A percentile compares a stretch with the other conserved stretches of the same genome.
Evolutionary conservation across 257 asterid genomes (phyloP).

Genomic region (Avicennia marina): DNA sequence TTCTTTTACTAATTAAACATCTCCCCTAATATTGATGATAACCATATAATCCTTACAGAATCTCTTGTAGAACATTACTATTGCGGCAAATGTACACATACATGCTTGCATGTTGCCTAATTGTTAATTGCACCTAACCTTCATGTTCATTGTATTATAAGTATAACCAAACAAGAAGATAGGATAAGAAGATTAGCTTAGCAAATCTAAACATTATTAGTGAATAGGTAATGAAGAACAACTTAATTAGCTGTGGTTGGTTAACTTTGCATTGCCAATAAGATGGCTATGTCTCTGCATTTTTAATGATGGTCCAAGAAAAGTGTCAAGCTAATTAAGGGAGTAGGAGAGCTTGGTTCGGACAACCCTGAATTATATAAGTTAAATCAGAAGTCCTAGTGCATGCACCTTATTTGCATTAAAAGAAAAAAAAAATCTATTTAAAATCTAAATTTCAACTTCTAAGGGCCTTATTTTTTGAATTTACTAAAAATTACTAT

Average conservation of each 20-base stretch:
- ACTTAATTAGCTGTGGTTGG: conserved; percentile 14
- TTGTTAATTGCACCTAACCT: conserved; percentile 5
- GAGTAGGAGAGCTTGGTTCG: conserved; percentile 2
- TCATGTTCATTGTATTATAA: conserved; percentile 9
- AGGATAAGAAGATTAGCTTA: conserved; percentile 19
- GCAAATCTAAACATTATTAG: conserved; percentile 14
- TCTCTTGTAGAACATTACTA: too few relatives aligned
- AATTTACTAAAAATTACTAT: too few relatives aligned
- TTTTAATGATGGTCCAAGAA: conserved; percentile 11
- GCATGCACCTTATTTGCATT: too few relatives aligned
- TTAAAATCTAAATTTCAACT: too few relatives aligned
- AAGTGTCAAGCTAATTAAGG: background rate
- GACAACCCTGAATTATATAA: background rate
- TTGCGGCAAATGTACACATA: too few relatives aligned
- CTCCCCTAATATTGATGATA: too few relatives aligned
- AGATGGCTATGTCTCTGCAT: background rate
- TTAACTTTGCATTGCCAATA: conserved; percentile 12
- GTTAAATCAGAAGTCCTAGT: background rate
- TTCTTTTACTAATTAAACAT: too few relatives aligned
- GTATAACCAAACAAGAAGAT: conserved; percentile 2
- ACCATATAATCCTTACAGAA: too few relatives aligned
- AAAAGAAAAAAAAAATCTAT: too few relatives aligned
- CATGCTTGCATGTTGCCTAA: background rate
- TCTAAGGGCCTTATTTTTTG: too few relatives aligned
- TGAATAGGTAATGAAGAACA: background rate